Percentiles rank a stretch among this genome's conserved stretches.
phyloP scores from a whole-genome alignment of 2,329 filamentous ascomycete species.

The Pleoardoris graminearum region DNA sequence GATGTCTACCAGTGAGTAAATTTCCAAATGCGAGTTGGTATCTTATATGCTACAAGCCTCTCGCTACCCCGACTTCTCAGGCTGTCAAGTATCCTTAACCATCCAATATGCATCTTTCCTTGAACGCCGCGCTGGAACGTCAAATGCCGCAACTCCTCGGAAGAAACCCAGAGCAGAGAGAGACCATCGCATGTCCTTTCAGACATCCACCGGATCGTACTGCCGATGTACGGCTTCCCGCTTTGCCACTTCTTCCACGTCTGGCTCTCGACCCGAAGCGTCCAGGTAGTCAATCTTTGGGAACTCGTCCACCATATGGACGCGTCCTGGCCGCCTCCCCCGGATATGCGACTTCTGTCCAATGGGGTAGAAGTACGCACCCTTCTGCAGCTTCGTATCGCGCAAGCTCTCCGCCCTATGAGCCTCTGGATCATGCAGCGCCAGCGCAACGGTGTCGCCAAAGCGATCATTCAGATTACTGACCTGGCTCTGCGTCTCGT shows the following conservation, averaged over 20 bases:
- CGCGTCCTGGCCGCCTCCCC: slow-evolving; percentile 48
- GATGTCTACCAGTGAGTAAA: no score
- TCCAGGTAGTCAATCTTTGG: slow-evolving; percentile 58
- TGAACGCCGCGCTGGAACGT: no score
- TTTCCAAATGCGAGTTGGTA: no score
- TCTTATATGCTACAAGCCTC: no score
- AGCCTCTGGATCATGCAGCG: slow-evolving; percentile 58
- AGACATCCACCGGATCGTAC: slow-evolving; percentile 45
- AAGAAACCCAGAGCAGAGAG: no score
- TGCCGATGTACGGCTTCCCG: slow-evolving; percentile 48
- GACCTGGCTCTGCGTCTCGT: slow-evolving; percentile 60
- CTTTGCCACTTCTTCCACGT: slow-evolving; percentile 51
- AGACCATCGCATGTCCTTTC: no score
- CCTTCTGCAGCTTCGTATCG: slow-evolving; percentile 49
- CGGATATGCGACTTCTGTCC: slow-evolving; percentile 59
- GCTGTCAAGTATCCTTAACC: no score
- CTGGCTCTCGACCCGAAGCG: slow-evolving; percentile 55
- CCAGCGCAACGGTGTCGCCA: slow-evolving; percentile 59
- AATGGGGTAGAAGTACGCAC: slow-evolving; percentile 66
- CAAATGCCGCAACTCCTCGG: no score
- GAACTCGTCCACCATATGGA: slow-evolving; percentile 48
- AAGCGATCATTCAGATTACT: slow-evolving; percentile 57
- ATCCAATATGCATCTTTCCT: no score
- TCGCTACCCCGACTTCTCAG: no score
- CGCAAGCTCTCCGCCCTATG: slow-evolving; percentile 42